Base-by-base conservation (phyloP, 345 rosid genomes). In the Populus nigra region DNA sequence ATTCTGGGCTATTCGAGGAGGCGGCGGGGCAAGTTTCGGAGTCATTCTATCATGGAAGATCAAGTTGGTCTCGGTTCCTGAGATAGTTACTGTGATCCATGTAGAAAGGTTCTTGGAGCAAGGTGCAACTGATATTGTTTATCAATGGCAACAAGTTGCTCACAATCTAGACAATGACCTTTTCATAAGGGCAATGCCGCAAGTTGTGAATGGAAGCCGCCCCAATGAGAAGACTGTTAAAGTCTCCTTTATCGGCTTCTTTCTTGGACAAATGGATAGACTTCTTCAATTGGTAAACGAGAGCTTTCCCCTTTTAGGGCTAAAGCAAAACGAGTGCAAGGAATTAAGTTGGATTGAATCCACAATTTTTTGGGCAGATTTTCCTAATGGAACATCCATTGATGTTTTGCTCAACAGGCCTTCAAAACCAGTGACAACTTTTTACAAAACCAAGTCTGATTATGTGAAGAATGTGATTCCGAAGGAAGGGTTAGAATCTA, bases 71-170 rank as follows among this genome's bases (percentile, higher is more conserved):
- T 11, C 16, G 29, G 68, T 76, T 17, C 78, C 78, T 53, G 7
- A 22, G 17, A 76, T 20, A 15, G 78, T 76, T 1, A 73, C 76
- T 55, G 87, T 85, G 12, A 86, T 88, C 45, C 68, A 33, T 1
- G 83, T 85, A 2, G 63, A 43, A 45, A 77, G 73, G 55, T 78
- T 84, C 29, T n/a, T 85, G 35, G 84, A 78, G 2, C 83, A 83
- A 77, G 81, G 82, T 12, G 87, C 41, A 1, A 84, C 74, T 2
- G 81, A 85, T 23, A 74, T 82, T 25, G 76, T 86, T 2, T 78
- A 77, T 23, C 41, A 73, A 7, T 88, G 89, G 89, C 85, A 88
- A 29, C 77, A 81, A 35, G 81, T 85, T 50, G 80, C 88, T 13
- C 76, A 70, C 22, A 74, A 76, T 35, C 50, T 79, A 3, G 82